Conservation (phyloP, 768 basidiomycete genomes). For the Pleurotus pulmonarius region DNA sequence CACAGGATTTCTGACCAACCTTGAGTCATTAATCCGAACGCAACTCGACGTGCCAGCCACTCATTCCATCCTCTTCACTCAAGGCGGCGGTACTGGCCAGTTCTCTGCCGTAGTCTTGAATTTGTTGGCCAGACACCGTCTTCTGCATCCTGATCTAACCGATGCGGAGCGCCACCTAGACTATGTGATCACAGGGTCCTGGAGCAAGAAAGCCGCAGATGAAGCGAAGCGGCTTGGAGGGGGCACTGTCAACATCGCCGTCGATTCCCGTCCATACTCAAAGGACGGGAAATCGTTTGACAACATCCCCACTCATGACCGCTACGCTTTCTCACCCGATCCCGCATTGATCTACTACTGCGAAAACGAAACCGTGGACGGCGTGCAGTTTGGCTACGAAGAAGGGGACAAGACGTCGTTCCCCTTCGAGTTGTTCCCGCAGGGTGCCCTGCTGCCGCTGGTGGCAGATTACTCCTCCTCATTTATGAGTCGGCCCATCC, state of each 20-base stretch:
- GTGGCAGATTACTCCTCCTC: slow-evolving; percentile 96
- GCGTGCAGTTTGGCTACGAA: slow-evolving; percentile 78
- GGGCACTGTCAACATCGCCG: slow-evolving; percentile 63
- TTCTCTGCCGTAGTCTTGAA: slow-evolving; percentile 93
- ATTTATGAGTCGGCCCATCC: slow-evolving; percentile 94
- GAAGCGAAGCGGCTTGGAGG: slow-evolving; percentile 75
- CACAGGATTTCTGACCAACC: slow-evolving; percentile 55
- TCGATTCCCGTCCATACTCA: slow-evolving; percentile 61
- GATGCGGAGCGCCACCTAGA: slow-evolving; percentile 65
- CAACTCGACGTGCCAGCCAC: slow-evolving; percentile 81
- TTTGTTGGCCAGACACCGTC: slow-evolving; percentile 80
- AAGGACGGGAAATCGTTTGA: slow-evolving; percentile 70
- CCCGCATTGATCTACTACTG: slow-evolving; percentile 96
- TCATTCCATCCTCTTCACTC: slow-evolving; percentile 87
- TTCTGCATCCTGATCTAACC: slow-evolving; percentile 59
- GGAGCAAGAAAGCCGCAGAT: slow-evolving; percentile 83
- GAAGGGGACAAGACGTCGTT: slow-evolving; percentile 58
- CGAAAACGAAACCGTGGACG: slow-evolving; percentile 98
- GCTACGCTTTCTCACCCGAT: slow-evolving; percentile 73
- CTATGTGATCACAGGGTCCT: slow-evolving; percentile 90
- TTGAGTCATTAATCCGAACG: slow-evolving; percentile 64
- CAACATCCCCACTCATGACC: slow-evolving; percentile 68
- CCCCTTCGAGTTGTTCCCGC: slow-evolving; percentile 72
- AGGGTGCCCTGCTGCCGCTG: slow-evolving; percentile 63
- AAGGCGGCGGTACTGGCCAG: slow-evolving; percentile 90